phyloP scores from a whole-genome alignment of 495 filamentous ascomycete genomes.

The Ascodesmis nigricans region DNA sequence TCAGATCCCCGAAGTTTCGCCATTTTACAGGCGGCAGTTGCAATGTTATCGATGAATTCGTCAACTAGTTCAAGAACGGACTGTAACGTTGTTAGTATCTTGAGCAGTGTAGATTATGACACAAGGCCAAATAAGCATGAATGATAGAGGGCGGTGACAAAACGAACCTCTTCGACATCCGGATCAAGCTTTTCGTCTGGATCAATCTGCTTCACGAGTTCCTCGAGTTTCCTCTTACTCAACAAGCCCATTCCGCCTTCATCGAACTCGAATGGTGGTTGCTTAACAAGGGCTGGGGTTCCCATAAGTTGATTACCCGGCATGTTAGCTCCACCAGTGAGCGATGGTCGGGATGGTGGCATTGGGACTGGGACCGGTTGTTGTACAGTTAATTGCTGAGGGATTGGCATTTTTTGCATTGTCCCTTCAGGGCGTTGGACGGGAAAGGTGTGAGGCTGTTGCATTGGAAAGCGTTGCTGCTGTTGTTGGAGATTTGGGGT shows the following conservation, averaged over 20 bases:
- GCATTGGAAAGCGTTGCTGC: slow-evolving; percentile 8
- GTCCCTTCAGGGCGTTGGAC: no score
- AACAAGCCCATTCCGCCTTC: slow-evolving; percentile 74
- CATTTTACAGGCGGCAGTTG: slow-evolving; percentile 65
- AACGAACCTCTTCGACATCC: slow-evolving; percentile 78
- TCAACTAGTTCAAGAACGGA: slow-evolving; percentile 76
- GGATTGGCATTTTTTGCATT: slow-evolving; percentile 72
- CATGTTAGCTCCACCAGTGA: slow-evolving; percentile 50
- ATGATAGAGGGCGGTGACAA: not conserved
- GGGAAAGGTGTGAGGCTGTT: slow-evolving; percentile 17
- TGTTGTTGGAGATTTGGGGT: slow-evolving; percentile 17
- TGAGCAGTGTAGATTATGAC: not conserved
- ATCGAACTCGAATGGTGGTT: slow-evolving; percentile 62
- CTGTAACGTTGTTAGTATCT: slow-evolving; percentile 25
- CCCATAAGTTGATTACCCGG: slow-evolving; percentile 54
- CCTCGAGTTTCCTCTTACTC: slow-evolving; percentile 89
- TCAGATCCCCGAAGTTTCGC: slow-evolving; percentile 82
- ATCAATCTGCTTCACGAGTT: slow-evolving; percentile 74
- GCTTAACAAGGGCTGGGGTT: slow-evolving; percentile 64
- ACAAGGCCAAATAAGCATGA: not conserved
- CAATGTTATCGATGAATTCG: slow-evolving; percentile 78
- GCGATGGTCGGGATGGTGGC: slow-evolving; percentile 47
- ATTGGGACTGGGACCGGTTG: slow-evolving; percentile 50
- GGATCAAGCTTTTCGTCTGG: slow-evolving; percentile 51
- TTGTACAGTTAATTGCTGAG: slow-evolving; percentile 49